These are phyloP conservation scores for Diaporthe citrichinensis DNA, from an alignment of 2,329 filamentous ascomycete genomes.

Conservation along the genomic window DNA sequence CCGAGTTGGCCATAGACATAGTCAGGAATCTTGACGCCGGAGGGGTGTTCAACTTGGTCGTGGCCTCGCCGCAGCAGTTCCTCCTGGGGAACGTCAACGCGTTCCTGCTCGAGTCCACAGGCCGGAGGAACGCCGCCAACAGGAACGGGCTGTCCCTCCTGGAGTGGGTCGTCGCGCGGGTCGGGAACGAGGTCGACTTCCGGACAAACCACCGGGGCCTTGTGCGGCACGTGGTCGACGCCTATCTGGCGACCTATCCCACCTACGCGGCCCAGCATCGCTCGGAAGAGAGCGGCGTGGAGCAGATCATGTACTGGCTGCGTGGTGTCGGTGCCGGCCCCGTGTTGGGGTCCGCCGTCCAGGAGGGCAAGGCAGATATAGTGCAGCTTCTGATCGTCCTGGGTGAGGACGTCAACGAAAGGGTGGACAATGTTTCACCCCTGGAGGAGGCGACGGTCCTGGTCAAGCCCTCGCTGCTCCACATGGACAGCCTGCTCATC, in stretches of 20 bases:
- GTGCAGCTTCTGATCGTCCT: constrained; percentile 1
- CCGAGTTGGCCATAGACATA: background rate
- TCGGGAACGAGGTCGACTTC: background rate
- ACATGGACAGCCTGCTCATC: background rate
- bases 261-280: background rate
- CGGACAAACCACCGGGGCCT: background rate
- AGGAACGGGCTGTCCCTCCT: background rate
- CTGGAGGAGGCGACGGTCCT: background rate
- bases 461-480: background rate
- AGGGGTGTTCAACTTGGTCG: background rate
- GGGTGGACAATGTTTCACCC: background rate
- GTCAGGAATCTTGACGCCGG: background rate
- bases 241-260: background rate
- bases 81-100: background rate
- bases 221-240: background rate
- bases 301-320: background rate
- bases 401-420: background rate
- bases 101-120: background rate
- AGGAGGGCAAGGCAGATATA: background rate
- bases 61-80: background rate
- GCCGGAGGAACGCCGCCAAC: background rate
- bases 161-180: background rate
- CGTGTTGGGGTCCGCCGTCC: background rate
- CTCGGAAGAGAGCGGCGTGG: background rate
- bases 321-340: background rate